Evolutionary conservation across 768 basidiomycete genomes (phyloP).

Genomic region (Pleurotus ostreatus): DNA sequence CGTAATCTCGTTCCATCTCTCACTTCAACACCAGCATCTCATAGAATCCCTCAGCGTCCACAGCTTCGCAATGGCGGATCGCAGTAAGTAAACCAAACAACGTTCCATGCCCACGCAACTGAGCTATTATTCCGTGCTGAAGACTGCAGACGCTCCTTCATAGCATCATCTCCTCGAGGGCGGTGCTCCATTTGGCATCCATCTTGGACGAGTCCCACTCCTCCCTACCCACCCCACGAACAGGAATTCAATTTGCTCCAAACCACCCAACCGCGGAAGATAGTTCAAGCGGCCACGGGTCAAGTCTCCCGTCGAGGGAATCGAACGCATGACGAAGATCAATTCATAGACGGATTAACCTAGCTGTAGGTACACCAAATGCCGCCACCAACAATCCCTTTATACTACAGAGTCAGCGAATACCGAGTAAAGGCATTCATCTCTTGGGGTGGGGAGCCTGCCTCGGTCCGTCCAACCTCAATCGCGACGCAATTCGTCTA

Average conservation of each 20-base stretch:
- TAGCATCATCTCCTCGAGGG: background rate
- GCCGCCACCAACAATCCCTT: too few relatives aligned
- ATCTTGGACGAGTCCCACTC: too few relatives aligned
- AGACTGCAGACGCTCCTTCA: conserved; percentile 1
- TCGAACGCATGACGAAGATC: too few relatives aligned
- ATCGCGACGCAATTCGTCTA: conserved; percentile 55
- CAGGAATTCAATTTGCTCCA: background rate
- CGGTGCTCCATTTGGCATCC: background rate
- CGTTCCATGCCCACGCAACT: too few relatives aligned
- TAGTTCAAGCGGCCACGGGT: too few relatives aligned
- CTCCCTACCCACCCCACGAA: background rate
- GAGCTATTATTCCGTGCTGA: too few relatives aligned
- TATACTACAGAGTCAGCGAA: too few relatives aligned
- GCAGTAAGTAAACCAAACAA: background rate
- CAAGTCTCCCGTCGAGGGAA: too few relatives aligned
- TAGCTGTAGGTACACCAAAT: too few relatives aligned
- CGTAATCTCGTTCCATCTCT: background rate
- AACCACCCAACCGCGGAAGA: background rate
- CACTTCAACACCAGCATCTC: too few relatives aligned
- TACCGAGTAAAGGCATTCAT: background rate
- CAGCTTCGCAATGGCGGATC: background rate
- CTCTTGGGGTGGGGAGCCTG: conserved; percentile 7
- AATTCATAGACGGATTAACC: too few relatives aligned
- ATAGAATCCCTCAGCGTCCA: background rate
- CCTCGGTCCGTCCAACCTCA: conserved; percentile 18